Conservation (phyloP, 148 eudicot genomes). For the Chenopodium suecicum region DNA sequence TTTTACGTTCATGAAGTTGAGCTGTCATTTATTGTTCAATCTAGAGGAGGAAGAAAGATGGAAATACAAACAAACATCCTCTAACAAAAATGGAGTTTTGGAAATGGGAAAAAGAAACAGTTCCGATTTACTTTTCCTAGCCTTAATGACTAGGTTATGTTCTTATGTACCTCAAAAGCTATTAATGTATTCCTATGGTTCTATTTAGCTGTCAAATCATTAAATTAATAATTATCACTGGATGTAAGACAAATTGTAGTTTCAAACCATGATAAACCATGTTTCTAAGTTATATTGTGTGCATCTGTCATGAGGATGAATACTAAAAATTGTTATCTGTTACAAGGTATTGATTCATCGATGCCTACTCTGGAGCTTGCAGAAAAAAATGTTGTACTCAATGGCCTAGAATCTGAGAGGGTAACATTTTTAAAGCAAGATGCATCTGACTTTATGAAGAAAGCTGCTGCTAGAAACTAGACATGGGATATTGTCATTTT, state of each 20-base stretch:
- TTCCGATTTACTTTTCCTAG: no score
- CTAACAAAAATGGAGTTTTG: not conserved
- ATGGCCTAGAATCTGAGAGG: constrained; percentile 54
- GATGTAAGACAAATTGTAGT: not conserved
- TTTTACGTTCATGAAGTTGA: no score
- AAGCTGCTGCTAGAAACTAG: constrained; percentile 69
- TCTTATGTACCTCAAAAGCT: no score
- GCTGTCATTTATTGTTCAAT: not conserved
- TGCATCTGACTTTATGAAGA: constrained; percentile 81
- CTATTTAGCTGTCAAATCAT: not conserved
- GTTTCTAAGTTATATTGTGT: not conserved
- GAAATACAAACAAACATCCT: not conserved
- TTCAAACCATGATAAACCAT: not conserved
- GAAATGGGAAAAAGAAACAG: no score
- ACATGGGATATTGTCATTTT: constrained; percentile 79
- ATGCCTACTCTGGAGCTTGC: constrained; percentile 86
- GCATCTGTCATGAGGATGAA: not conserved
- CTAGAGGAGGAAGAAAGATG: not conserved
- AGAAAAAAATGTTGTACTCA: constrained; percentile 59
- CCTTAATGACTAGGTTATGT: no score
- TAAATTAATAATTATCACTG: no score
- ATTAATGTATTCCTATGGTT: no score
- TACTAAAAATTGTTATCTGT: constrained; percentile 4
- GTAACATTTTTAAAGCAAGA: constrained; percentile 72
- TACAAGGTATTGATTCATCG: constrained; percentile 78